Percentiles rank a stretch among this genome's conserved stretches.
These are phyloP conservation scores for Calonectria hongkongensis DNA, from an alignment of 2,329 filamentous ascomycete genomes.

Conservation along the genomic window DNA sequence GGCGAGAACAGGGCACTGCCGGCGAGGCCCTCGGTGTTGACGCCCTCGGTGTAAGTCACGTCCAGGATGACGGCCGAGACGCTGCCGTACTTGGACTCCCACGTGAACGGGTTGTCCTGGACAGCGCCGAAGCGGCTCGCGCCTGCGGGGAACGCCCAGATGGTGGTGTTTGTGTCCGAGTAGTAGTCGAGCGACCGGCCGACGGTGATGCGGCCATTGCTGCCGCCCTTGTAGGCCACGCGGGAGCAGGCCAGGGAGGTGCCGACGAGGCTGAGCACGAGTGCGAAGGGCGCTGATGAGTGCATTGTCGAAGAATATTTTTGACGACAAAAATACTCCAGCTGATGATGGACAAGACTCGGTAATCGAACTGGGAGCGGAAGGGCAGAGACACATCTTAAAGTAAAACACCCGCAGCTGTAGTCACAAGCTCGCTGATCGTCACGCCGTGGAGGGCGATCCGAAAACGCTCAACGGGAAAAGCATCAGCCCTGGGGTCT, in stretches of 20 bases:
- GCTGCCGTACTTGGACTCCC: slow-evolving; percentile 41
- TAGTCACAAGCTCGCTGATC: neutral
- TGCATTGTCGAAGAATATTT: neutral
- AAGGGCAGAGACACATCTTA: neutral
- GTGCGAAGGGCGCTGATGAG: slow-evolving; percentile 4
- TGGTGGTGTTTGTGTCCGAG: slow-evolving; percentile 32
- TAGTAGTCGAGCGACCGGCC: slow-evolving; percentile 45
- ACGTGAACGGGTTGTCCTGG: slow-evolving; percentile 37
- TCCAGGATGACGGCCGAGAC: slow-evolving; percentile 45
- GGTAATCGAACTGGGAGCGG: neutral
- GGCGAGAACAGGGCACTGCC: slow-evolving; percentile 49
- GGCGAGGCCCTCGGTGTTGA: slow-evolving; percentile 42
- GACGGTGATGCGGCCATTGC: slow-evolving; percentile 24
- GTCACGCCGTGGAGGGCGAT: neutral
- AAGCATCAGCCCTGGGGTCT: neutral
- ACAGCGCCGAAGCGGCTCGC: slow-evolving; percentile 39
- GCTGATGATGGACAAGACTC: neutral
- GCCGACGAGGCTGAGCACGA: slow-evolving; percentile 24
- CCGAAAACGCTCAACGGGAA: slow-evolving; percentile 1
- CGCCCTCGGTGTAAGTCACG: slow-evolving; percentile 40
- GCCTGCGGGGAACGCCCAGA: slow-evolving; percentile 43
- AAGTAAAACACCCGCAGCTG: neutral
- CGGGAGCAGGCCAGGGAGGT: slow-evolving; percentile 29
- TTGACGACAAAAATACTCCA: neutral
- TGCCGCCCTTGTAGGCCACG: slow-evolving; percentile 31